Percentiles rank a stretch among this genome's conserved stretches.
phyloP scores from a whole-genome alignment of 257 asterid species.

The Paraleonurus japonicus region DNA sequence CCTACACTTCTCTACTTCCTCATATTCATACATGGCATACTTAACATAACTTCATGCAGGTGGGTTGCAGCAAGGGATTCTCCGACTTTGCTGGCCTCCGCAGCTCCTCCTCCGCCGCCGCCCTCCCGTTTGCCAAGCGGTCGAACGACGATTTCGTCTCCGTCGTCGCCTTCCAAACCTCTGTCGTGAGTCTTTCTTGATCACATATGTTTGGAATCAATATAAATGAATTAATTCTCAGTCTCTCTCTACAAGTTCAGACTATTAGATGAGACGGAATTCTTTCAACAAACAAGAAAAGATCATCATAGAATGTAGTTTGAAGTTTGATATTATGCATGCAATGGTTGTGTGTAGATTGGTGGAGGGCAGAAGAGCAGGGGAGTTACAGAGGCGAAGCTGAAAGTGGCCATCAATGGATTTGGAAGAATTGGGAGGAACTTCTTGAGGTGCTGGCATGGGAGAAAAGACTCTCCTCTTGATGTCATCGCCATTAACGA shows the following conservation, averaged over 20 bases:
- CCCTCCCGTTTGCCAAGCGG: constrained; percentile 56
- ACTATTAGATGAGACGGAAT: no score
- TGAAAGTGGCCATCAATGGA: constrained; percentile 90
- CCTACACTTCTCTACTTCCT: not conserved
- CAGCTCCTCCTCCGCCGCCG: constrained; percentile 50
- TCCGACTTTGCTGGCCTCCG: constrained; percentile 80
- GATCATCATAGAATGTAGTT: not conserved
- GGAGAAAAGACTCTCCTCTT: constrained; percentile 84
- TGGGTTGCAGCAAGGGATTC: constrained; percentile 74
- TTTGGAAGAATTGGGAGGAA: constrained; percentile 93
- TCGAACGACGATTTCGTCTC: constrained; percentile 66
- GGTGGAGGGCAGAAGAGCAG: constrained; percentile 72
- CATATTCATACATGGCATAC: no score
- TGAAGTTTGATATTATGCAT: no score
- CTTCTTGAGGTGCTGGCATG: constrained; percentile 96
- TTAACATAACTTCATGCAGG: no score
- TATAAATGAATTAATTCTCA: no score
- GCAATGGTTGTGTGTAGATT: constrained; percentile 40
- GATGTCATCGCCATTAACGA: constrained; percentile 85
- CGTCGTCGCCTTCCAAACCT: constrained; percentile 69
- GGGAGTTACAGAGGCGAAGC: constrained; percentile 75
- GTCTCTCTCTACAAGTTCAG: no score
- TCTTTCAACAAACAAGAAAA: no score
- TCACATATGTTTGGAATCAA: no score
- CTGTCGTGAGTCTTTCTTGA: constrained; percentile 64